phyloP scores from a whole-genome alignment of 306 rosid genomes.

The Crotalaria pallida region DNA sequence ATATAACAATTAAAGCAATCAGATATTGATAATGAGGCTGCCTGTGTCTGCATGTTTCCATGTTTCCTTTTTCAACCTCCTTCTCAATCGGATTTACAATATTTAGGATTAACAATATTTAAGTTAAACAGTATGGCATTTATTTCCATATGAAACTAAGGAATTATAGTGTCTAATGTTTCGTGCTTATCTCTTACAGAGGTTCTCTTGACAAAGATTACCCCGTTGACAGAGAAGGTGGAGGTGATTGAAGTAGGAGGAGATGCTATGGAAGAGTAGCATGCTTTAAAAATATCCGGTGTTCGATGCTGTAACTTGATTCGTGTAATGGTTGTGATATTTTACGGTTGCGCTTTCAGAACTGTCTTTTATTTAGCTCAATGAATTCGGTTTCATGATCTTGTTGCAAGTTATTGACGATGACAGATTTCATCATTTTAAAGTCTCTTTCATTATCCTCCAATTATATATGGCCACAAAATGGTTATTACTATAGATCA shows the following conservation, averaged over 20 bases:
- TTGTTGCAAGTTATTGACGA: not conserved
- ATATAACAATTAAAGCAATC: not conserved
- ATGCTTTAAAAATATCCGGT: not conserved
- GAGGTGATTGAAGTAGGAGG: conserved; percentile 64
- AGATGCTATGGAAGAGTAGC: conserved; percentile 90
- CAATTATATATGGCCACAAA: not conserved
- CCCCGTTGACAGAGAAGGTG: conserved; percentile 61
- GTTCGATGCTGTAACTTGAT: conserved; percentile 10
- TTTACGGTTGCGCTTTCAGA: not conserved
- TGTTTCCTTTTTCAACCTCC: too few relatives aligned
- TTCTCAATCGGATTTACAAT: too few relatives aligned
- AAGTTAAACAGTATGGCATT: not conserved
- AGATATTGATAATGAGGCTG: not conserved
- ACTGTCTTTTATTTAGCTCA: conserved; percentile 5
- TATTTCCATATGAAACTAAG: not conserved
- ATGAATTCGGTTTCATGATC: not conserved
- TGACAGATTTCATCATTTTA: not conserved
- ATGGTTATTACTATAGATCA: not conserved
- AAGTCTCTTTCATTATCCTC: not conserved
- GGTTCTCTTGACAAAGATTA: conserved; percentile 77
- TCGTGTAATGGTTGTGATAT: conserved; percentile 9
- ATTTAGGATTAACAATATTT: too few relatives aligned
- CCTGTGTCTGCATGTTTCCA: not conserved
- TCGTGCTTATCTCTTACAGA: conserved; percentile 38
- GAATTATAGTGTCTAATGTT: not conserved